These are phyloP conservation scores for Tolypocladium ophioglossoides DNA, from an alignment of 2,329 filamentous ascomycete genomes.

Conservation along the genomic window DNA sequence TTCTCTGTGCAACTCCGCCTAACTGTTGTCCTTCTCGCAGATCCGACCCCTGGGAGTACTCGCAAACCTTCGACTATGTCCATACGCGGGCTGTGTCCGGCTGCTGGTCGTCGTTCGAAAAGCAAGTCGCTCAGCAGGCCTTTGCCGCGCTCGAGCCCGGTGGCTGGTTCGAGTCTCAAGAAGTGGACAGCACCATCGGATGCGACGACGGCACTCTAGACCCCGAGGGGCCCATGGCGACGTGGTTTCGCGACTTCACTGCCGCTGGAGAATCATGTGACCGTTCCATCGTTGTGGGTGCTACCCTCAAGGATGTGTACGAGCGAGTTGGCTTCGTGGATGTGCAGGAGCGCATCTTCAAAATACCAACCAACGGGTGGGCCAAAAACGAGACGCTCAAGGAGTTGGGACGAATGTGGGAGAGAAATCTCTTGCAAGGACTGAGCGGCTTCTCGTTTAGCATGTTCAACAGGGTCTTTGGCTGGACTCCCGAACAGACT, in stretches of 20 bases:
- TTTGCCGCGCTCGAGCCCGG: conserved; percentile 38
- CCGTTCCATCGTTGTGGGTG: conserved; percentile 25
- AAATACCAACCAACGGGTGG: conserved; percentile 45
- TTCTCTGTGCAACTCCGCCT: neutral
- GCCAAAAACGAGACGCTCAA: conserved; percentile 33
- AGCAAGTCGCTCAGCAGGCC: conserved; percentile 39
- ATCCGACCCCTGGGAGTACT: conserved; percentile 38
- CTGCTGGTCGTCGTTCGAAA: conserved; percentile 37
- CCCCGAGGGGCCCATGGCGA: conserved; percentile 23
- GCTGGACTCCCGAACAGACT: conserved; percentile 32
- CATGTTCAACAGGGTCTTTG: conserved; percentile 29
- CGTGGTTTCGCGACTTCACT: conserved; percentile 30
- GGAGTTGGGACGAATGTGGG: conserved; percentile 34
- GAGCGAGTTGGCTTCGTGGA: conserved; percentile 44
- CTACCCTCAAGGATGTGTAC: conserved; percentile 24
- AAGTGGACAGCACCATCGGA: conserved; percentile 25
- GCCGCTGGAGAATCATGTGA: conserved; percentile 24
- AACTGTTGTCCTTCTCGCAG: conserved; percentile 14
- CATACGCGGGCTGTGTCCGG: conserved; percentile 39
- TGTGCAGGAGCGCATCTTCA: conserved; percentile 39
- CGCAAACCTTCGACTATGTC: conserved; percentile 44
- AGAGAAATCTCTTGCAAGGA: conserved; percentile 29
- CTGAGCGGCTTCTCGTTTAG: conserved; percentile 33
- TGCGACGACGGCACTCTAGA: conserved; percentile 36
- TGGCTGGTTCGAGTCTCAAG: conserved; percentile 45